Evolutionary conservation across 306 rosid genomes (phyloP), one percentile per base, ranked within the genome.

Genomic region (Lathyrus tuberosus): DNA sequence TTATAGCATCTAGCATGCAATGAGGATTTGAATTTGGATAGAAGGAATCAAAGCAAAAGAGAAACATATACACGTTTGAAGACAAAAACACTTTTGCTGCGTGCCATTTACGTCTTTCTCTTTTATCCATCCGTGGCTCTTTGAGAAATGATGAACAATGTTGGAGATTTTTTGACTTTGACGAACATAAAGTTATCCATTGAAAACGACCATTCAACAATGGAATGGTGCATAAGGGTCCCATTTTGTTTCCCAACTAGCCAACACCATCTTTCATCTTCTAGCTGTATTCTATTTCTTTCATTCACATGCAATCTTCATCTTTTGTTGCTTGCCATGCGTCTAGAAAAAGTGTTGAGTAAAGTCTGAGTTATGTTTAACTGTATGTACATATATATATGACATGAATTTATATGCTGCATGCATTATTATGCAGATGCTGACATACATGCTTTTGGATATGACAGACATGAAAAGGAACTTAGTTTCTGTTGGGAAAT

Each of bases 11-110:
- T 11, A 67, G 48, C 76, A 74, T 58, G 79, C 77, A 72, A 51
- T 67, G 37, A 59, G 24, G 47, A 18, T 70, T 73, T 82, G 83
- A 78, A 78, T 53, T 66, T 66, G 0, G 14, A 35, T 12, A 74
- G 48, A 67, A 65, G 38, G 54, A 48, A 49, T 28, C 11, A 56
- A 26, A 38, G 46, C 9, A 58, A 35, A 35, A 58, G 12, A 51
- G 61, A 72, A 13, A 12, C 10, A 52, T 28, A 40, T 57, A 60
- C 46, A 64, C 58, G 74, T 64, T 76, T 64, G 85, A 70, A 77
- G 88, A 88, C 84, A 83, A 60, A n/a, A 63, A 31, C 75, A 83
- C 96, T 86, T 88, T 88, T 79, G 78, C 70, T 88, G 89, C 88
- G 82, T 85, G 87, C 75, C 81, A 76, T 78, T 65, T 65, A 56